These are phyloP conservation scores for Xylariomycetidae sp. DNA, from an alignment of 2,329 filamentous ascomycete species.

Conservation along the genomic window DNA sequence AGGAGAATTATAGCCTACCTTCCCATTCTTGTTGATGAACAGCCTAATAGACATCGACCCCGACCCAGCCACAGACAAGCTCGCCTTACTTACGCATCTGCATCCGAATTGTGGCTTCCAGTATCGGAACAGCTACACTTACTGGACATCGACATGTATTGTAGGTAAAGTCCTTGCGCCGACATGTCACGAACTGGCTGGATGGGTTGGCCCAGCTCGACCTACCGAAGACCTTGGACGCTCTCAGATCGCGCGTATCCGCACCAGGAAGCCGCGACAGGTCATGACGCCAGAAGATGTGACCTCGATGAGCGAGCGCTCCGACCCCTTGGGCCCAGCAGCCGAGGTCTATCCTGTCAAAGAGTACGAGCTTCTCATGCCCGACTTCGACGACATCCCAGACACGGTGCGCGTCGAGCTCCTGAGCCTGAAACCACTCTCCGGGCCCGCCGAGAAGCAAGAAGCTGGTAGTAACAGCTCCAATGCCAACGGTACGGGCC, in stretches of 20 bases:
- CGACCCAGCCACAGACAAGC: conserved; percentile 57
- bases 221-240: conserved; percentile 61
- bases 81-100: conserved; percentile 62
- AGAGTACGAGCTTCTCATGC: conserved; percentile 59
- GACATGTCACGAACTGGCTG: conserved; percentile 63
- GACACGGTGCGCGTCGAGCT: conserved; percentile 67
- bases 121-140: conserved; percentile 67
- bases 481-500: not conserved
- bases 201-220: conserved; percentile 68
- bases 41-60: conserved; percentile 69
- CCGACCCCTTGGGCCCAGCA: conserved; percentile 61
- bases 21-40: conserved; percentile 74
- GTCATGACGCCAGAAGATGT: conserved; percentile 54
- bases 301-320: conserved; percentile 59
- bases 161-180: conserved; percentile 71
- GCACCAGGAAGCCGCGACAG: conserved; percentile 52
- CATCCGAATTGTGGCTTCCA: conserved; percentile 68
- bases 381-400: conserved; percentile 50
- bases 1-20: conserved; percentile 52
- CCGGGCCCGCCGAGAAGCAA: conserved; percentile 23
- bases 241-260: conserved; percentile 64
- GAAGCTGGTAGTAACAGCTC: conserved; percentile 11
- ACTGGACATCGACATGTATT: conserved; percentile 67
- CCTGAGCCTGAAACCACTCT: conserved; percentile 49
- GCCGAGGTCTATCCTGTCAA: conserved; percentile 57